Evolutionary conservation across 345 rosid species (phyloP), one percentile per base, ranked within the genome.

Genomic region (Pseudoturritis turrita): DNA sequence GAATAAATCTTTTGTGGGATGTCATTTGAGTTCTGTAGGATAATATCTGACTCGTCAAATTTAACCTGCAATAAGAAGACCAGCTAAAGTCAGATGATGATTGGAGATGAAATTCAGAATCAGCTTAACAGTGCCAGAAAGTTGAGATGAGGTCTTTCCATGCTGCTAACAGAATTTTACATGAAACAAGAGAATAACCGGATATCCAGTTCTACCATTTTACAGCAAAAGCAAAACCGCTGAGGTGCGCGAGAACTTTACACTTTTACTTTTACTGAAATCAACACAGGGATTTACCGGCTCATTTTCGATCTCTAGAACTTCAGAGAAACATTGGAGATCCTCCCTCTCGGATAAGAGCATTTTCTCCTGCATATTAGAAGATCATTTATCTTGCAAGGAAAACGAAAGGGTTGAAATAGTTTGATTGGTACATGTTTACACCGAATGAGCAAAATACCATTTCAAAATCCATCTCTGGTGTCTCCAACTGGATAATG

Each of bases 401-500:
- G 43, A 71, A 62, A 40, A 50, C 40, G 14, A 68, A 11, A 51
- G 9, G 14, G 26, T 26, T 62, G 28, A 45, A 39, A 52, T 60
- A 59, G 57, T 60, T 39, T 1, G 19, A 46, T 4, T 13, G 3
- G 7, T 28, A 36, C 31, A 37, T 69, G 65, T 68, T 61, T 22
- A 75, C 23, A 61, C 18, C 0, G 6, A 4, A 18, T 62, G 39
- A 76, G 46, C 6, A 63, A 33, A 33, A 13, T 86, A 93, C 97
- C 97, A 68, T 63, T 29, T 78, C 83, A 15, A 35, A 37, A 61
- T 70, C 78, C 60, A 81, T 70, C 85, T 87, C 91, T 0, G 89
- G 97, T 28, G 80, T 78, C 76, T 93, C 97, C 19, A 89, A 85
- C 31, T 74, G 74, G 49, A 89, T 70, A 47, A 72, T 39, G 43